A percentile compares a stretch with the other conserved stretches of the same genome.
phyloP scores from a whole-genome alignment of 73 alveolate species.

The Tetrahymena borealis region DNA sequence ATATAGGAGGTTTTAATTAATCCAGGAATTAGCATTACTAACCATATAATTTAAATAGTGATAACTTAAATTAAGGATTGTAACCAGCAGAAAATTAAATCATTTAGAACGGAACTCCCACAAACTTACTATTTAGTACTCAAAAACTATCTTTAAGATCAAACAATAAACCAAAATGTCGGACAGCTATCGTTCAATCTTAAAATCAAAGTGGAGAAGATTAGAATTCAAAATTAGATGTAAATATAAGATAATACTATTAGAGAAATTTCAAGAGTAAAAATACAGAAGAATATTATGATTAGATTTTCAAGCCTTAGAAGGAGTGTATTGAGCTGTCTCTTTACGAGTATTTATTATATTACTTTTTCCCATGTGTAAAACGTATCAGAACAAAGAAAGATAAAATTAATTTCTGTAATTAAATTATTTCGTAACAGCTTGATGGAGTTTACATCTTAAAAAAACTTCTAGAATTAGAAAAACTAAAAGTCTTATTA shows the following conservation, averaged over 20 bases:
- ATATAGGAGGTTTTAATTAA: too few species aligned
- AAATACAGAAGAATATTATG: neutral
- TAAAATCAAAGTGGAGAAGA: too few species aligned
- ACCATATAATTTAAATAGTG: too few species aligned
- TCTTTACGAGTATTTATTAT: neutral
- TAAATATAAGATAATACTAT: too few species aligned
- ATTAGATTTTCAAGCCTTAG: neutral
- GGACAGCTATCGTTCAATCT: too few species aligned
- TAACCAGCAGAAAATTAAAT: neutral
- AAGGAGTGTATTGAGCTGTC: neutral
- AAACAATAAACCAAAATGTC: too few species aligned
- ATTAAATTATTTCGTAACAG: neutral
- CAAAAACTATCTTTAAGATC: too few species aligned
- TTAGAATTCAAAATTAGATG: too few species aligned
- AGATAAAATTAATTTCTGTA: neutral
- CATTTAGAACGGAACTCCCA: neutral
- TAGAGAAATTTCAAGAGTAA: too few species aligned
- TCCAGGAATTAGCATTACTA: too few species aligned
- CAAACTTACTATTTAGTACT: neutral
- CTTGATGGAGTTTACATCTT: neutral
- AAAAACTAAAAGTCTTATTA: neutral
- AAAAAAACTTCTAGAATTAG: neutral
- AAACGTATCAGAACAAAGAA: neutral
- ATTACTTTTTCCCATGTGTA: neutral
- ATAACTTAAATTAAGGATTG: neutral